These are phyloP conservation scores for Gyrodon lividus DNA, from an alignment of 768 basidiomycete species.

Conservation along the genomic window DNA sequence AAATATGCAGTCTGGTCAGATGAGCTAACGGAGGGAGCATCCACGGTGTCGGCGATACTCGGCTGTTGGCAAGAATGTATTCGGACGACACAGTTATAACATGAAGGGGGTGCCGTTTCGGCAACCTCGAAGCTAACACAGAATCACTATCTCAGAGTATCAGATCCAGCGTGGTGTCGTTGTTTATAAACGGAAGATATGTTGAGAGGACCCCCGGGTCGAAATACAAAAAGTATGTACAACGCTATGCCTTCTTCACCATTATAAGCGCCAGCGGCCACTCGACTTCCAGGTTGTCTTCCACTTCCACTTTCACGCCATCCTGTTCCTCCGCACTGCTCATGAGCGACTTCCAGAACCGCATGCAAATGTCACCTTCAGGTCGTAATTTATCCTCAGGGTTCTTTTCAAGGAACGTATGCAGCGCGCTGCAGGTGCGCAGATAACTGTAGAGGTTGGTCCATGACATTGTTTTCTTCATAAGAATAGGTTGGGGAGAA, in stretches of 20 bases:
- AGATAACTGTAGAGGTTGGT: slow-evolving; percentile 64
- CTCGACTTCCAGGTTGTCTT: slow-evolving; percentile 38
- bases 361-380: slow-evolving; percentile 63
- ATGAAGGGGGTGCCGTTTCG: too few species aligned
- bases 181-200: too few species aligned
- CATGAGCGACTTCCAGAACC: slow-evolving; percentile 60
- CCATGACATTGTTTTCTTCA: slow-evolving; percentile 65
- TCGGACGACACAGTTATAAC: too few species aligned
- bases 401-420: slow-evolving; percentile 61
- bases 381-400: slow-evolving; percentile 50
- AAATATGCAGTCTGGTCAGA: neutral
- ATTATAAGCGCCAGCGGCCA: slow-evolving; percentile 42
- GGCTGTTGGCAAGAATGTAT: neutral
- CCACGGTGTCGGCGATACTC: neutral
- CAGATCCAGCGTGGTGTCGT: too few species aligned
- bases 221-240: neutral
- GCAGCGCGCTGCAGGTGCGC: slow-evolving; percentile 67
- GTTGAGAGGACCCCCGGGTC: neutral
- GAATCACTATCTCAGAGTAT: too few species aligned
- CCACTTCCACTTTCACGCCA: slow-evolving; percentile 9
- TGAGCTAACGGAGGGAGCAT: neutral
- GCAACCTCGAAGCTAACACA: too few species aligned
- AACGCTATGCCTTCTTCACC: slow-evolving; percentile 9
- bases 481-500: slow-evolving; percentile 42
- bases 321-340: slow-evolving; percentile 34